Base-by-base conservation (phyloP, 768 basidiomycete genomes). In the Rhodosporidiobolus sp. region DNA sequence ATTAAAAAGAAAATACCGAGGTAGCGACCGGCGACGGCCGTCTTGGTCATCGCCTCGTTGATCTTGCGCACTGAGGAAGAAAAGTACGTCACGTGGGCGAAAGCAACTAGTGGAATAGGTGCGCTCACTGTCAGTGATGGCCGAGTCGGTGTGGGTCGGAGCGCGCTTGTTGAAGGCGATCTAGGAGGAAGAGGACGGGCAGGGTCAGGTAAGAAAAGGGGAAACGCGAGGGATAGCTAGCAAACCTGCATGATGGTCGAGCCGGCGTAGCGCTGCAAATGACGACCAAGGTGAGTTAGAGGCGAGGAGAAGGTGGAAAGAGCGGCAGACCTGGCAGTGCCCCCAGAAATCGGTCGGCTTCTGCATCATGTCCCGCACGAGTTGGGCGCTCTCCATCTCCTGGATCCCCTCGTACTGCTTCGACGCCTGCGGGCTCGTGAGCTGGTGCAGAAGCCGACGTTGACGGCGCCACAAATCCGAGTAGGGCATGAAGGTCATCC, bases 401-500 rank as follows among this genome's bases (percentile, higher is more conserved):
- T 78, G 77, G 48, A 78, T 76, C n/a, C 66, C 66, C 65, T 78
- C 77, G 67, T 78, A 78, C 30, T 59, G 67, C 9, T 65, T 45
- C 53, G 77, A 62, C 5, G 76, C 71, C 45, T 68, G 52, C 12
- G 76, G 69, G 26, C 64, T 63, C 54, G 76, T 77, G 22, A 76
- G 71, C 48, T 73, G 71, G 65, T 75, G 76, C 11, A 77, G 67
- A 9, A 78, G 67, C 58, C 72, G 65, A 24, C 76, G 59, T 56
- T 77, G 60, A 20, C 66, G 59, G 43, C 76, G 53, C 77, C 77
- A 78, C 28, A 67, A 61, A 38, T 75, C 76, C 19, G 68, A 66
- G 55, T 77, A 76, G 20, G 63, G 74, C 77, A 78, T 77, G 60
- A 78, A 78, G 19, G 76, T 77, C 67, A 78, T 68, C 38, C 77